phyloP scores from a whole-genome alignment of 352 stramenopile genomes.

The Globisporangium viniferum region DNA sequence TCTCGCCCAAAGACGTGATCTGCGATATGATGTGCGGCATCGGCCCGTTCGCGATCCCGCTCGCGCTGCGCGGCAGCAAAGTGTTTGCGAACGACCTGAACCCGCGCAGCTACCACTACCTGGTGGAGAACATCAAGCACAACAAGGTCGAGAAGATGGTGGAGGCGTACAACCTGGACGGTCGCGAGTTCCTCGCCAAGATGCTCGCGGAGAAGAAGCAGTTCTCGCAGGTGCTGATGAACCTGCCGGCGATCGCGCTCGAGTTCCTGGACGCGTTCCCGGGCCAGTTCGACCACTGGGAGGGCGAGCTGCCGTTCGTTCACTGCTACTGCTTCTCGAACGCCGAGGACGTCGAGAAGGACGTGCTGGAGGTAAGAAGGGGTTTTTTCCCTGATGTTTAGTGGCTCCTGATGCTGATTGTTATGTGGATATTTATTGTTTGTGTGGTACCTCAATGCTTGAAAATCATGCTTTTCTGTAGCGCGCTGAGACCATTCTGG shows the following conservation, averaged over 20 bases:
- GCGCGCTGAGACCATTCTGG: conserved; percentile 66
- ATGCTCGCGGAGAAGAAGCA: conserved; percentile 65
- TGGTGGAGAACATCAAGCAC: conserved; percentile 86
- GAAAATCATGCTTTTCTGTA: background rate
- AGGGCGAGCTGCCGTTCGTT: conserved; percentile 78
- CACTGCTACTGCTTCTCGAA: conserved; percentile 96
- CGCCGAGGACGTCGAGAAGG: conserved; percentile 60
- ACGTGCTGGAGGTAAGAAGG: conserved; percentile 56
- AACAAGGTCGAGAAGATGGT: conserved; percentile 91
- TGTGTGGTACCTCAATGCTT: background rate
- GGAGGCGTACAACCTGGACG: conserved; percentile 91
- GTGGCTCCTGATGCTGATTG: background rate
- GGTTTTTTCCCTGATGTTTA: background rate
- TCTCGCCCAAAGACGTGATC: conserved; percentile 71
- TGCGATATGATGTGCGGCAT: conserved; percentile 96
- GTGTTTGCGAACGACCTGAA: conserved; percentile 95
- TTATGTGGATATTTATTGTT: background rate
- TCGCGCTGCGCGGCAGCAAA: conserved; percentile 79
- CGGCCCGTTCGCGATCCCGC: conserved; percentile 93
- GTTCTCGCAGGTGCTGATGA: conserved; percentile 95
- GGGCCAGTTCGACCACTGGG: conserved; percentile 61
- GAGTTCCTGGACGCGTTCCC: conserved; percentile 92
- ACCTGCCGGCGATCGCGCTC: conserved; percentile 92
- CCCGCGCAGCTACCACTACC: conserved; percentile 86
- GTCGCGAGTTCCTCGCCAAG: conserved; percentile 87